Evolutionary conservation across 257 asterid genomes (phyloP), one percentile per base, ranked within the genome.

Genomic region (Datura wrightii): DNA sequence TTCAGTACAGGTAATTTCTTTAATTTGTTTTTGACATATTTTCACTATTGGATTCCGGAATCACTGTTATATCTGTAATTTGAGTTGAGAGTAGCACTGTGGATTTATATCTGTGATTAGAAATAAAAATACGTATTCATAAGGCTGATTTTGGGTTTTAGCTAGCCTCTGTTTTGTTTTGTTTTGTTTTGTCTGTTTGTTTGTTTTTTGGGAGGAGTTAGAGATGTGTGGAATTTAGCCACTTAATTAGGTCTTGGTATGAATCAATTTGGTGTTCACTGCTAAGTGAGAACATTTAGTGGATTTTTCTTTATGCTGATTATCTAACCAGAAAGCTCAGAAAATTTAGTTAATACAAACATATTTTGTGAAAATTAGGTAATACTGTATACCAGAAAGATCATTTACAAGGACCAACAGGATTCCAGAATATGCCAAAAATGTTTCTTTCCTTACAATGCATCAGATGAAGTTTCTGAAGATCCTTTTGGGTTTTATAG

Each of bases 1-100:
- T 96, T 65, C 99, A 96, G 72, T 96, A 90, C 96, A 96, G 99
- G 99, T 96, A 63, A 88, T 86, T 19, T 42, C n/a, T 82, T 16
- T 39, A 65, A 34, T 82, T 70, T 48, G 24, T 14, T 31, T 42
- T 71, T 44, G 39, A 8, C 79, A 41, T n/a, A 19, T 41, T 81
- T 31, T 56, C 16, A 31, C 9, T 46, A 8, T 6, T 62, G 71
- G 42, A 39, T 39, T 8, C 52, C 3, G 24, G 66, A 19, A 60
- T 19, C n/a, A 16, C 37, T n/a, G 14, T n/a, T 16, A 19, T 76
- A n/a, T 3, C 41, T 24, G 10, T 39, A 71, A 48, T 74, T 74
- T 44, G 37, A 41, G n/a, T 18, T 58, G 6, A 24, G 24, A 56
- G 24, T 55, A 55, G 60, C 18, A 55, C 55, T 55, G 7, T 24